Conservation (phyloP, 2,329 filamentous ascomycete genomes). For the Xylaria multiplex region DNA sequence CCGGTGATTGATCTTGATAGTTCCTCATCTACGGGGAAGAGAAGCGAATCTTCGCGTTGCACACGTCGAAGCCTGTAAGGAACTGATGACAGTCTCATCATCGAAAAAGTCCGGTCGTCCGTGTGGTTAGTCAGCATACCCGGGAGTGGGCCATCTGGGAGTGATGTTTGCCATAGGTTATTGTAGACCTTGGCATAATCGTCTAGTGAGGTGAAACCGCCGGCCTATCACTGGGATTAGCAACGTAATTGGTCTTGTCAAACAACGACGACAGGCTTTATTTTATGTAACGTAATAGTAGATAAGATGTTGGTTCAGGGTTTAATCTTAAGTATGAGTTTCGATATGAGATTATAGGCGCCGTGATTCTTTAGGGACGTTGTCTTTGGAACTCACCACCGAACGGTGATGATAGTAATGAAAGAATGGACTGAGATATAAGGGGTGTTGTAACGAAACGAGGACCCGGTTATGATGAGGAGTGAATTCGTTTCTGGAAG, state of each 20-base stretch:
- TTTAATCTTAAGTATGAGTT: no score
- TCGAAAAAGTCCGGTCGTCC: slow-evolving; percentile 58
- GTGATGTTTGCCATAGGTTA: slow-evolving; percentile 52
- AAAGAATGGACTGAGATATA: no score
- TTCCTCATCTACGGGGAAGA: slow-evolving; percentile 53
- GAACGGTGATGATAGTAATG: no score
- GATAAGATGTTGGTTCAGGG: background rate
- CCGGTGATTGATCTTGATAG: slow-evolving; percentile 47
- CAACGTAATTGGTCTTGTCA: background rate
- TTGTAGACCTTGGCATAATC: slow-evolving; percentile 56
- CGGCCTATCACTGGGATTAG: slow-evolving; percentile 21
- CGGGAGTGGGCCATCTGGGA: slow-evolving; percentile 50
- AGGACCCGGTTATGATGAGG: background rate
- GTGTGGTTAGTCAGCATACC: slow-evolving; percentile 58
- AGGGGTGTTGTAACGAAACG: background rate
- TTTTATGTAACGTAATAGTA: background rate
- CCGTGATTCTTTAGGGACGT: no score
- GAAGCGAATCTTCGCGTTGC: slow-evolving; percentile 48
- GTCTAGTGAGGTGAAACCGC: slow-evolving; percentile 41
- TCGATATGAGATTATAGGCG: no score
- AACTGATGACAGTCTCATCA: slow-evolving; percentile 57
- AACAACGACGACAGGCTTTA: background rate
- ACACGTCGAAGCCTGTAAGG: slow-evolving; percentile 54
- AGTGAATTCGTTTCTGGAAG: background rate
- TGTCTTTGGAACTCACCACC: no score